Evolutionary conservation across 2,329 filamentous ascomycete genomes (phyloP), one percentile per base, ranked within the genome.

Genomic region (Bipolaris gigantea): DNA sequence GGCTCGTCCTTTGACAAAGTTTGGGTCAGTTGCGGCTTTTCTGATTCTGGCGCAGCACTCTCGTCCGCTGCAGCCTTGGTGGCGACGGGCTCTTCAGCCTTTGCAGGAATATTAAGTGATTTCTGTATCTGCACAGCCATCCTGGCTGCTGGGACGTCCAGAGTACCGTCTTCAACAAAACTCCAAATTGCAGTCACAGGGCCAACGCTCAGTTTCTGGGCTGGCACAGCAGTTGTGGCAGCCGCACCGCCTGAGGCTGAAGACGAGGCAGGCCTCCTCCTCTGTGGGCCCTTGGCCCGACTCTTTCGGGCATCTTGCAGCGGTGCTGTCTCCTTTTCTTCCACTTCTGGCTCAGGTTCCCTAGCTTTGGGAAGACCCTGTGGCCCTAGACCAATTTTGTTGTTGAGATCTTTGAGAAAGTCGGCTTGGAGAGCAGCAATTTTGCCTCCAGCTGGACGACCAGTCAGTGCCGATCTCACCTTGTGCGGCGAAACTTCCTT

Each of bases 401-500:
- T 92, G 75, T 97, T 96, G 38, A 99, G 79, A 69, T 97, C 93
- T 40, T 87, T 92, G 82, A 99, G 86, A 74, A 99, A 97, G 3
- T 90, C 91, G 34, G 90, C 90, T 75, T 96, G 92, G 30, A 99
- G 79, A 21, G 90, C 89, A 15, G 92, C 91, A 71, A 99, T 95
- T 79, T 97, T 97, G 65, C 86, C 85, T 9, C 90, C 90, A 39
- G 83, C 82, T 2, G 92, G 90, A 41, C 91, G 85, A 13, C 87
- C 83, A 10, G 94, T 92, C 2, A 97, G 83, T 0, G 86, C 83
- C 4, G 94, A 92, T 72, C 97, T 97, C n/a, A 84, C 75, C 71
- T 92, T 95, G 11, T 81, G 73, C 15, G 78, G 67, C 3, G 76
- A 65, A 11, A 78, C 73, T 7, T 78, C 72, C 30, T 60, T 65